These are phyloP conservation scores for Westerdykella sp. DNA, from an alignment of 2,329 filamentous ascomycete genomes.

Conservation along the genomic window DNA sequence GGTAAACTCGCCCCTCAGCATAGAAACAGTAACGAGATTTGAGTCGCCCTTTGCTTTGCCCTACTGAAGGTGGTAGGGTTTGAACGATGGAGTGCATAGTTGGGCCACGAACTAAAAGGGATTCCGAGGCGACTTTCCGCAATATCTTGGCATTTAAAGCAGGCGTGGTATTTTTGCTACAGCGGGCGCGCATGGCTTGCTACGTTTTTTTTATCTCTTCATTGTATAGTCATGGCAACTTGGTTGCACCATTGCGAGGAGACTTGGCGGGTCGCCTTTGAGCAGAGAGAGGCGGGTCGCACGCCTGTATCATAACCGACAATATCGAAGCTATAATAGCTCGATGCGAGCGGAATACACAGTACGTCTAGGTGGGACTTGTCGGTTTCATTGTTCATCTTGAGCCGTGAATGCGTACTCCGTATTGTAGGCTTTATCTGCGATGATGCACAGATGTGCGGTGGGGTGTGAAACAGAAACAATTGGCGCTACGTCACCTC, in stretches of 20 bases:
- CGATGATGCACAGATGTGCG: too few relatives aligned
- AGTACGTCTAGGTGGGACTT: too few relatives aligned
- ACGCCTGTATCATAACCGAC: constrained; percentile 23
- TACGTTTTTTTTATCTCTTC: constrained; percentile 9
- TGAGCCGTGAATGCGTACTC: too few relatives aligned
- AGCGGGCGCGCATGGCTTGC: constrained; percentile 9
- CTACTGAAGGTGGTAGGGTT: not conserved
- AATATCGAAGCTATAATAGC: too few relatives aligned
- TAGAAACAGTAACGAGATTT: too few relatives aligned
- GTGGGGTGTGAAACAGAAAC: too few relatives aligned
- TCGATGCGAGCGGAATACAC: too few relatives aligned
- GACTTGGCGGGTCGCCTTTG: constrained; percentile 8
- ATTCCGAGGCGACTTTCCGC: constrained; percentile 7
- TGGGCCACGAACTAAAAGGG: constrained; percentile 9
- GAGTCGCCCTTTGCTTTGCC: not conserved
- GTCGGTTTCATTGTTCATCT: too few relatives aligned
- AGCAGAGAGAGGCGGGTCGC: constrained; percentile 18
- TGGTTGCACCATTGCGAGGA: not conserved
- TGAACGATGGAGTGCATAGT: not conserved
- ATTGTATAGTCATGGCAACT: constrained; percentile 26
- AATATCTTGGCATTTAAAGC: constrained; percentile 12
- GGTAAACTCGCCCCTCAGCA: not conserved
- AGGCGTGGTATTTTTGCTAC: not conserved
- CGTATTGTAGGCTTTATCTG: too few relatives aligned
- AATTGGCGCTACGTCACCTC: too few relatives aligned